Percentiles rank a stretch among this genome's conserved stretches.
phyloP scores from a whole-genome alignment of 2,329 filamentous ascomycete species.

The Hymenoscyphus fraxineus region DNA sequence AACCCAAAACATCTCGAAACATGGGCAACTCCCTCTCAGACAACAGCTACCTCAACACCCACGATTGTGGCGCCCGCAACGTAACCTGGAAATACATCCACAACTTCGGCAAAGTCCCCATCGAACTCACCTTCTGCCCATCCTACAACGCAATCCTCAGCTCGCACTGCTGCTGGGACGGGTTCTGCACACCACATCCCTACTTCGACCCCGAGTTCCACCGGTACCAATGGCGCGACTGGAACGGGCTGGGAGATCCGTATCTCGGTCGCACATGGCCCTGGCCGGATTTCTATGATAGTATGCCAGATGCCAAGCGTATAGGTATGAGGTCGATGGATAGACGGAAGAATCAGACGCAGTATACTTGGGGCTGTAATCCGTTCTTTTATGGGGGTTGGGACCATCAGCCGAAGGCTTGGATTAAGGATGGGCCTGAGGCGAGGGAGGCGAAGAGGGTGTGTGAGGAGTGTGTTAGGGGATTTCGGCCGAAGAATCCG shows the following conservation, averaged over 20 bases:
- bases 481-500: too few relatives aligned
- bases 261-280: not conserved
- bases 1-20: not conserved
- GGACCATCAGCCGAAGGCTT: too few relatives aligned
- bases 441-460: too few relatives aligned
- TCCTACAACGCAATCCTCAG: constrained; percentile 7
- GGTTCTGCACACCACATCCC: constrained; percentile 10
- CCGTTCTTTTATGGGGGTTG: too few relatives aligned
- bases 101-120: constrained; percentile 9
- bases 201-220: constrained; percentile 6
- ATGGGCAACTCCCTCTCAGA: constrained; percentile 1
- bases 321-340: too few relatives aligned
- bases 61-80: constrained; percentile 17
- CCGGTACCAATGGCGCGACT: constrained; percentile 3
- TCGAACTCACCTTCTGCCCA: constrained; percentile 6
- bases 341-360: too few relatives aligned
- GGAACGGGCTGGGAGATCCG: not conserved
- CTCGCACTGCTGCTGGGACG: constrained; percentile 12
- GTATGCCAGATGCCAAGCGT: too few relatives aligned
- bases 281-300: too few relatives aligned
- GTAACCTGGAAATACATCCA: constrained; percentile 20
- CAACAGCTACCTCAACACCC: constrained; percentile 1
- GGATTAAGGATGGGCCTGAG: too few relatives aligned
- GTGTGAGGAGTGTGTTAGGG: too few relatives aligned
- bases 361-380: too few relatives aligned